phyloP scores from a whole-genome alignment of 2,329 filamentous ascomycete species.

The Tolypocladium tundrense region DNA sequence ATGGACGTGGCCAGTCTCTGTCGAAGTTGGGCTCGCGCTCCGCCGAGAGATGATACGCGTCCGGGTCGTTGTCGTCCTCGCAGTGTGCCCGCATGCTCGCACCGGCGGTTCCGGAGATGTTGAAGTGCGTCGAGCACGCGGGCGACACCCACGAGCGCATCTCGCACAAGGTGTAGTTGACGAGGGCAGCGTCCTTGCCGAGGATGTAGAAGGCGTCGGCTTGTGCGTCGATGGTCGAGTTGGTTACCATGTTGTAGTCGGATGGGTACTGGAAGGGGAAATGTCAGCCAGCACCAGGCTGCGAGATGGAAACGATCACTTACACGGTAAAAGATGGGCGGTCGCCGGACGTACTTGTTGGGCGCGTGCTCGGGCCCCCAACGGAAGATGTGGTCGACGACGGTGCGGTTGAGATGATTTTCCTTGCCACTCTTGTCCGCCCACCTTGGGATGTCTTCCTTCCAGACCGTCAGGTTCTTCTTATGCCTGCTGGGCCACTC shows the following conservation, averaged over 20 bases:
- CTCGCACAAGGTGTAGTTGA: conserved; percentile 57
- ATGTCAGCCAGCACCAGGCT: not conserved
- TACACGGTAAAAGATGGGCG: conserved; percentile 41
- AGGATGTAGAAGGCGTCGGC: conserved; percentile 56
- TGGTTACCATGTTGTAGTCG: conserved; percentile 57
- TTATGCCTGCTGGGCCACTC: conserved; percentile 40
- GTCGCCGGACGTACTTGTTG: conserved; percentile 20
- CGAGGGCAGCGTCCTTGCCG: conserved; percentile 30
- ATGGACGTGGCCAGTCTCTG: conserved; percentile 18
- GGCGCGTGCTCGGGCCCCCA: conserved; percentile 45
- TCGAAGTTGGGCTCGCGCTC: conserved; percentile 8
- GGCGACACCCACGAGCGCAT: conserved; percentile 54
- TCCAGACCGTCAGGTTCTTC: conserved; percentile 22
- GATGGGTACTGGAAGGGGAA: conserved; percentile 34
- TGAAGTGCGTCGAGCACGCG: conserved; percentile 55
- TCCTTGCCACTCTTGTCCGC: conserved; percentile 11
- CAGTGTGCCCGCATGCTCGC: conserved; percentile 52
- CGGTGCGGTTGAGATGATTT: conserved; percentile 43
- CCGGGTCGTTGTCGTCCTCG: conserved; percentile 39
- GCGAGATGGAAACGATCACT: conserved; percentile 16
- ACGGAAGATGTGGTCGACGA: conserved; percentile 59
- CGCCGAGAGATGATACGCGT: conserved; percentile 43
- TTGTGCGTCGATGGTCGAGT: conserved; percentile 29
- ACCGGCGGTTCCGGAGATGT: conserved; percentile 45
- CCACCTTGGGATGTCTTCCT: conserved; percentile 23